Evolutionary conservation across 345 rosid genomes (phyloP).

Genomic region (Alliaria petiolata): DNA sequence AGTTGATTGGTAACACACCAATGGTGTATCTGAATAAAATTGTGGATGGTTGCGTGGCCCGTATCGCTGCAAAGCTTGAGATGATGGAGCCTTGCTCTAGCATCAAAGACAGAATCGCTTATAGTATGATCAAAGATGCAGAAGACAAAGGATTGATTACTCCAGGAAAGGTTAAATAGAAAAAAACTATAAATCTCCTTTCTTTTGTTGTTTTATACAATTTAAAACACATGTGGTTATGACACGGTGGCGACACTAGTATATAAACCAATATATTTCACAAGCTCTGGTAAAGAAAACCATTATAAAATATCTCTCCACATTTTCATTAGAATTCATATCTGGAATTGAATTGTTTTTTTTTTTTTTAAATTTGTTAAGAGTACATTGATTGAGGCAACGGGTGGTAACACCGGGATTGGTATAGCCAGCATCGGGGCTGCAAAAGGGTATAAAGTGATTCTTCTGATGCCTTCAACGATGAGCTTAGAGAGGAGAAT

Average conservation of each 20-base stretch:
- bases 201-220: too few species aligned
- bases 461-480: constrained; percentile 56
- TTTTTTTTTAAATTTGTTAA: background rate
- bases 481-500: constrained; percentile 65
- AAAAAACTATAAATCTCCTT: too few species aligned
- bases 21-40: constrained; percentile 59
- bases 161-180: constrained; percentile 54
- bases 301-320: background rate
- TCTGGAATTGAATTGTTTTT: background rate
- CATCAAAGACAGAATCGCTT: constrained; percentile 61
- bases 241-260: too few species aligned
- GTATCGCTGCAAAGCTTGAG: constrained; percentile 66
- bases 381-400: constrained; percentile 57
- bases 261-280: too few species aligned
- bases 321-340: background rate
- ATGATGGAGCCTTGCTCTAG: constrained; percentile 50
- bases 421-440: constrained; percentile 69
- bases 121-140: constrained; percentile 71
- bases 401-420: constrained; percentile 80
- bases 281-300: background rate
- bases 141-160: constrained; percentile 63
- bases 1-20: constrained; percentile 70
- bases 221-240: too few species aligned
- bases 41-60: constrained; percentile 56
- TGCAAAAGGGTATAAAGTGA: constrained; percentile 57